A percentile compares a stretch with the other conserved stretches of the same genome.
phyloP scores from a whole-genome alignment of 352 stramenopile genomes.

The Phytopythium litorale region DNA sequence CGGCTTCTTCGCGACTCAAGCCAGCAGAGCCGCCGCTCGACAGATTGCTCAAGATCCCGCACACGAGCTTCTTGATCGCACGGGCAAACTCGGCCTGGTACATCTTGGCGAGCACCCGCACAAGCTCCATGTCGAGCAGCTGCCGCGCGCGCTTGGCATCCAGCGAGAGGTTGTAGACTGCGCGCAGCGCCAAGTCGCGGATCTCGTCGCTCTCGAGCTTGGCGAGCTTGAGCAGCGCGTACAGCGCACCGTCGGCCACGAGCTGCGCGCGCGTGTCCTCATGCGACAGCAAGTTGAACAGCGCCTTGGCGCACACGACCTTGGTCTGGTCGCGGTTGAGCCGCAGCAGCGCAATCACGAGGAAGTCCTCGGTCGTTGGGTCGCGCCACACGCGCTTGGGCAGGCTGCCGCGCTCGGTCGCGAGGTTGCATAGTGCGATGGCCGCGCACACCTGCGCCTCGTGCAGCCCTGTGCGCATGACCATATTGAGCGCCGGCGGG shows the following conservation, averaged over 20 bases:
- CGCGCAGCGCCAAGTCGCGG: conserved; percentile 60
- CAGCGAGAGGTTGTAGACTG: conserved; percentile 79
- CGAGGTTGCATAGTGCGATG: conserved; percentile 84
- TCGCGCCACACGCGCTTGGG: conserved; percentile 52
- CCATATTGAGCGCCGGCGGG: conserved; percentile 62
- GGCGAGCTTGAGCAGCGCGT: conserved; percentile 82
- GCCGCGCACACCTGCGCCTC: conserved; percentile 82
- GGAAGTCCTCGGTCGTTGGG: conserved; percentile 78
- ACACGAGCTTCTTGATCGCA: conserved; percentile 75
- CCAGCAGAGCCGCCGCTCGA: conserved; percentile 19
- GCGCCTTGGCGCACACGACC: conserved; percentile 71
- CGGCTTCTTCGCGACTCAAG: neutral
- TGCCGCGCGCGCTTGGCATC: conserved; percentile 34
- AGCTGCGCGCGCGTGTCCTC: conserved; percentile 71
- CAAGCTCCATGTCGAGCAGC: conserved; percentile 80
- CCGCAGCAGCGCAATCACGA: conserved; percentile 82
- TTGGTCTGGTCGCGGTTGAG: conserved; percentile 84
- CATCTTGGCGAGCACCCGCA: conserved; percentile 70
- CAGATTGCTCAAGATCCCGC: conserved; percentile 75
- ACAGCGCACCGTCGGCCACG: conserved; percentile 73
- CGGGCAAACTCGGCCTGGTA: conserved; percentile 69
- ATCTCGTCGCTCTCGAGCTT: conserved; percentile 75
- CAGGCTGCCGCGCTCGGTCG: conserved; percentile 39
- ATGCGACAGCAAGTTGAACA: conserved; percentile 86
- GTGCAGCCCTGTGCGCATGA: conserved; percentile 84